These are phyloP conservation scores for Cicer yamashitae DNA, from an alignment of 306 rosid species.

Conservation along the genomic window DNA sequence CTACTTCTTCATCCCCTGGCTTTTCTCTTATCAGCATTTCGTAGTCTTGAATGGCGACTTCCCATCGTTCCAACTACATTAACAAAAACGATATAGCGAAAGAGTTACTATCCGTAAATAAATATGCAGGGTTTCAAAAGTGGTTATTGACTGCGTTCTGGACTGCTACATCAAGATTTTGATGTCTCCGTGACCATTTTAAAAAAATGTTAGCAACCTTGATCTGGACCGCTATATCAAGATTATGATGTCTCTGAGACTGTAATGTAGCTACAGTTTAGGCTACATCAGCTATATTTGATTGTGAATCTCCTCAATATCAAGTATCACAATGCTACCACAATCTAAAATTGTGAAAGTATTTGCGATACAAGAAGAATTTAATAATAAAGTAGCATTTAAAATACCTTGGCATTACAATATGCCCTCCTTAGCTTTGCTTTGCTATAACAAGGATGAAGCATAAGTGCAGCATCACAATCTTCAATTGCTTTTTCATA, in stretches of 20 bases:
- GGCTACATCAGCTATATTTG: neutral
- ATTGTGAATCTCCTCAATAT: neutral
- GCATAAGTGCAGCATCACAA: constrained; percentile 74
- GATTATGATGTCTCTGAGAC: neutral
- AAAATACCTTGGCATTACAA: constrained; percentile 77
- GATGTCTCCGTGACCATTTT: neutral
- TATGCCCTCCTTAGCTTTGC: constrained; percentile 87
- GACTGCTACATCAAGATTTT: neutral
- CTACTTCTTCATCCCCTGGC: constrained; percentile 88
- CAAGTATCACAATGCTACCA: neutral
- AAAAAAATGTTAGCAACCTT: neutral
- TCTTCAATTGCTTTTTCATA: constrained; percentile 93
- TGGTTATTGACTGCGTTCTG: neutral
- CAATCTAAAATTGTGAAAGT: neutral
- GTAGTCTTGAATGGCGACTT: constrained; percentile 81
- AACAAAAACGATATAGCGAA: constrained; percentile 10
- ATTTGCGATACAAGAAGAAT: no score
- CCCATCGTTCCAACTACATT: constrained; percentile 85
- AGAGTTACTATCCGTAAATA: neutral
- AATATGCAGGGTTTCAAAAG: neutral
- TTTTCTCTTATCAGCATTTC: constrained; percentile 76
- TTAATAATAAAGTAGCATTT: neutral
- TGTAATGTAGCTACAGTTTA: neutral
- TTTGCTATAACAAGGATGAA: constrained; percentile 78
- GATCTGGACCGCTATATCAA: neutral